Percentiles rank a stretch among this genome's conserved stretches.
These are phyloP conservation scores for Alternaria arborescens DNA, from an alignment of 2,329 filamentous ascomycete genomes.

Conservation along the genomic window DNA sequence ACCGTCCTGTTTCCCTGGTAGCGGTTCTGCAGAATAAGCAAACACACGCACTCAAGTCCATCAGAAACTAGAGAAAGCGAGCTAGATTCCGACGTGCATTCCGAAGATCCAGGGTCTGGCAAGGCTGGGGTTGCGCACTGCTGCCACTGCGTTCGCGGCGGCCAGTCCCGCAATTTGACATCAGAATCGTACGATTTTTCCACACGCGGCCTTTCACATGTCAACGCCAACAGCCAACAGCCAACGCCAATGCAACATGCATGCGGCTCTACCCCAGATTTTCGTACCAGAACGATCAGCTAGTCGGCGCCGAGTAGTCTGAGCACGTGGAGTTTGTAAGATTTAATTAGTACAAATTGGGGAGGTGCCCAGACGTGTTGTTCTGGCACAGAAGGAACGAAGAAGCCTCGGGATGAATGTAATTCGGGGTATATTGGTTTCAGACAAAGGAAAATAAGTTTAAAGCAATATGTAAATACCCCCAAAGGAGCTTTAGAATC, in stretches of 20 bases:
- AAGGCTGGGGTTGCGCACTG: constrained; percentile 1
- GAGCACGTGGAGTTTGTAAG: neutral
- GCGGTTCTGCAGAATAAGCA: neutral
- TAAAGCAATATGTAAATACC: constrained; percentile 36
- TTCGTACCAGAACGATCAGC: constrained; percentile 4
- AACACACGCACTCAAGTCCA: neutral
- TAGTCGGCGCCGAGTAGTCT: neutral
- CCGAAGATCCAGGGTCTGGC: constrained; percentile 17
- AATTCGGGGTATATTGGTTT: constrained; percentile 13
- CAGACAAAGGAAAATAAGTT: constrained; percentile 42
- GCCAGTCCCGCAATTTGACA: constrained; percentile 28
- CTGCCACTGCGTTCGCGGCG: constrained; percentile 9
- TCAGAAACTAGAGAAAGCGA: neutral
- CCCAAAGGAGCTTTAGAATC: constrained; percentile 2
- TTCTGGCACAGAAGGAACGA: neutral
- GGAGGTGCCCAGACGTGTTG: neutral
- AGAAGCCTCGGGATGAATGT: neutral
- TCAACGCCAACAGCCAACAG: neutral
- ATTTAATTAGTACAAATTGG: neutral
- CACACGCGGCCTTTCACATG: constrained; percentile 5
- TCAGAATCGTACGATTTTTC: constrained; percentile 45
- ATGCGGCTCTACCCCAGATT: constrained; percentile 27
- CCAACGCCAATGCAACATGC: constrained; percentile 19
- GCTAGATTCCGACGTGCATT: constrained; percentile 27
- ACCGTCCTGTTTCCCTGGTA: neutral